A percentile compares a stretch with the other conserved stretches of the same genome.
Conservation (phyloP, 805 yeast genomes). For the Ogataea pilisensis region DNA sequence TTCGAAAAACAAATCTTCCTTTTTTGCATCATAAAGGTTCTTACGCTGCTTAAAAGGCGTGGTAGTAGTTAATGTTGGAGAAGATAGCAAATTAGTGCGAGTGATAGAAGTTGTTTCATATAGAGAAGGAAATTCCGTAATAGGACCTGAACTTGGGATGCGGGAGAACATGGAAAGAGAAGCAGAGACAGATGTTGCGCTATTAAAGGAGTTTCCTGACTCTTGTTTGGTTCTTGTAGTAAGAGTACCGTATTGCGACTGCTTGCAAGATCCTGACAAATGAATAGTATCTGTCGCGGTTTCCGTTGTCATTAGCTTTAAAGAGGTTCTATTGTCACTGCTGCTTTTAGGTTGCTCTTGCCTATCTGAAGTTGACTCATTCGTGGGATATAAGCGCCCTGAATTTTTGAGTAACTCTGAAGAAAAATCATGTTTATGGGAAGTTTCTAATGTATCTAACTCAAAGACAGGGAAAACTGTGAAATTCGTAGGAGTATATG, state of each 20-base stretch:
- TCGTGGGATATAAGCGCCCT: not conserved
- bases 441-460: conserved; percentile 15
- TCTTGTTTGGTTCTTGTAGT: too few relatives aligned
- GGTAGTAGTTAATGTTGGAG: conserved; percentile 9
- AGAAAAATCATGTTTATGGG: conserved; percentile 10
- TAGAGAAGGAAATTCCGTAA: conserved; percentile 17
- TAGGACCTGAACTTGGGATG: conserved; percentile 18
- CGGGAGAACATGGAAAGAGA: conserved; percentile 1
- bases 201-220: not conserved
- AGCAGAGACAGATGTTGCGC: not conserved
- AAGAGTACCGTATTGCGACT: too few relatives aligned
- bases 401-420: not conserved
- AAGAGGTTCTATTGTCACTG: not conserved
- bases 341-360: not conserved
- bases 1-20: conserved; percentile 12
- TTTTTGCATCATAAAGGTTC: not conserved
- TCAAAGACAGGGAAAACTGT: conserved; percentile 22
- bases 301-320: too few relatives aligned
- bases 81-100: conserved; percentile 4
- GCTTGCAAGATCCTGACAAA: too few relatives aligned
- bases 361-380: not conserved
- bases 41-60: not conserved
- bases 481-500: conserved; percentile 18
- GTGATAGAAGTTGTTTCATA: conserved; percentile 12
- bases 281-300: too few relatives aligned